Evolutionary conservation across 1,284 basidiomycete species (phyloP).

Genomic region (Sporisorium reilianum): DNA sequence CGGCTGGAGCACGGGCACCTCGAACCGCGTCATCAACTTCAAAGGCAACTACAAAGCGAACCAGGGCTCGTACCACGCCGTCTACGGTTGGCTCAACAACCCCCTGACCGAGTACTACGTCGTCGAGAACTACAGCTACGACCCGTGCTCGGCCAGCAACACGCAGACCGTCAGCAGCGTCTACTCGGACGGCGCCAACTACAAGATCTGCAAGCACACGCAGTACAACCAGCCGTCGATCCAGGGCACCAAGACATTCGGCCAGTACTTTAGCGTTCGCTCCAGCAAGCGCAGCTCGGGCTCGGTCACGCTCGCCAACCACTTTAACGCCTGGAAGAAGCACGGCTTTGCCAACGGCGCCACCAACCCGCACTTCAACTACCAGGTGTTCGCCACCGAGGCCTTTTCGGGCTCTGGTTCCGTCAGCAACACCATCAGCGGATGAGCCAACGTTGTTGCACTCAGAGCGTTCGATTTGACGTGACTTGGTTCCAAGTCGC

Average conservation of each 20-base stretch:
- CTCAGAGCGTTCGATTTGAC: no score
- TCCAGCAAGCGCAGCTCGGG: constrained; percentile 34
- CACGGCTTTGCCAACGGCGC: constrained; percentile 38
- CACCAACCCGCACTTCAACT: constrained; percentile 33
- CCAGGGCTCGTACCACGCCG: constrained; percentile 36
- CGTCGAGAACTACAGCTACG: constrained; percentile 40
- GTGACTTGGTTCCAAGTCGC: no score
- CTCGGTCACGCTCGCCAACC: constrained; percentile 28
- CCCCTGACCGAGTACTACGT: constrained; percentile 47
- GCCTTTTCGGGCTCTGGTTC: constrained; percentile 29
- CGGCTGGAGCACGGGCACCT: constrained; percentile 24
- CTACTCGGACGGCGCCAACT: constrained; percentile 31
- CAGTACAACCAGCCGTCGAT: constrained; percentile 46
- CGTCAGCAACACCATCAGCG: constrained; percentile 20
- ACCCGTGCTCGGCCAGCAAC: constrained; percentile 27
- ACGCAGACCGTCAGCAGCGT: constrained; percentile 23
- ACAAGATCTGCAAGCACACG: constrained; percentile 46
- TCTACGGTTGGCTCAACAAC: constrained; percentile 43
- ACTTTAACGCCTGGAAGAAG: constrained; percentile 43
- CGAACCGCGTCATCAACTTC: constrained; percentile 32
- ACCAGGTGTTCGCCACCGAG: constrained; percentile 49
- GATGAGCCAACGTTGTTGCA: constrained; percentile 6
- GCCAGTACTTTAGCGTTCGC: constrained; percentile 36
- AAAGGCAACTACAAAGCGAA: constrained; percentile 28
- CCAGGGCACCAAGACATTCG: constrained; percentile 44